phyloP scores from a whole-genome alignment of 2,329 filamentous ascomycete genomes.

The Aspergillus sp. region DNA sequence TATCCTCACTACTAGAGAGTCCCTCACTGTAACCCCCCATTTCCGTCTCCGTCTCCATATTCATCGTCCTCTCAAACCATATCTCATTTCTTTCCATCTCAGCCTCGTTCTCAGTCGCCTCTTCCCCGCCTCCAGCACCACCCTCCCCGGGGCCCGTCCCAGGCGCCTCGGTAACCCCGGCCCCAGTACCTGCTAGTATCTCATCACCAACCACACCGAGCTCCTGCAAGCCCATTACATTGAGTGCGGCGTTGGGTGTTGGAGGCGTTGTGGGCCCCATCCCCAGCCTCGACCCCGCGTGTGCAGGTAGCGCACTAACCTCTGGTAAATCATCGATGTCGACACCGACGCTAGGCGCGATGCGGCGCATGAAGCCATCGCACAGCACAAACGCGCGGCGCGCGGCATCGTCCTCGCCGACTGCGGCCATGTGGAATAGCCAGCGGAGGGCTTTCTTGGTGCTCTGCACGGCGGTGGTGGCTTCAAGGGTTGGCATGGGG shows the following conservation, averaged over 20 bases:
- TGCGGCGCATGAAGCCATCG: constrained; percentile 23
- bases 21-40: not conserved
- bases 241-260: too few species aligned
- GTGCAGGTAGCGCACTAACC: constrained; percentile 3
- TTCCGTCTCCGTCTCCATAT: not conserved
- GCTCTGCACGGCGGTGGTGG: constrained; percentile 15
- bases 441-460: constrained; percentile 32
- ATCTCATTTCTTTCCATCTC: not conserved
- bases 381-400: constrained; percentile 29
- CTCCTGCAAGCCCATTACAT: too few species aligned
- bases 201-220: too few species aligned
- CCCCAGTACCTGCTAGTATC: too few species aligned
- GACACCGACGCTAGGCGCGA: constrained; percentile 23
- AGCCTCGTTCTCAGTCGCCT: not conserved
- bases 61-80: not conserved
- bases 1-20: too few species aligned
- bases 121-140: not conserved
- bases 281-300: not conserved
- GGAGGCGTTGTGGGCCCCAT: too few species aligned
- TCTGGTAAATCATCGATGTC: constrained; percentile 25
- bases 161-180: too few species aligned
- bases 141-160: not conserved
- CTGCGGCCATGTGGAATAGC: constrained; percentile 26
- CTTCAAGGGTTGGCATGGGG: not conserved
- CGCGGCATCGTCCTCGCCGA: constrained; percentile 20